A percentile compares a stretch with the other conserved stretches of the same genome.
These are phyloP conservation scores for Venturia oleaginea DNA, from an alignment of 2,329 filamentous ascomycete species.

Conservation along the genomic window DNA sequence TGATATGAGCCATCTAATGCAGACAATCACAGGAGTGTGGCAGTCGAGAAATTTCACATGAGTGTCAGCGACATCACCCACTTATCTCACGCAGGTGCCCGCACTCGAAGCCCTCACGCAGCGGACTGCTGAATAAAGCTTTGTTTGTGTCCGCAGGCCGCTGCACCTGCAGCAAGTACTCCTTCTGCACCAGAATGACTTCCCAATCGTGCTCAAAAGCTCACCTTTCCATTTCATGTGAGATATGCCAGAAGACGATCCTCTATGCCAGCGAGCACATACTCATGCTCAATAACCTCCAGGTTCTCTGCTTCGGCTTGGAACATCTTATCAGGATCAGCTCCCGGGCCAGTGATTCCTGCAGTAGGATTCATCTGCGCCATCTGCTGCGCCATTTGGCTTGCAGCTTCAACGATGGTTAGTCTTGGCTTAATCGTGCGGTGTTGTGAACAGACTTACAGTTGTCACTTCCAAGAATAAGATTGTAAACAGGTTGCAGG, in stretches of 20 bases:
- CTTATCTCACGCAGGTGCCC: constrained; percentile 5
- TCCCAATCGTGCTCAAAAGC: neutral
- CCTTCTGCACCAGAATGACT: neutral
- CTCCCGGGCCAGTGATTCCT: constrained; percentile 81
- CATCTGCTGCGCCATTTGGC: constrained; percentile 82
- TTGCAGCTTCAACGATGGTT: constrained; percentile 56
- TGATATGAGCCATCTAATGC: neutral
- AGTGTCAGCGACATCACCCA: neutral
- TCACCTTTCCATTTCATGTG: neutral
- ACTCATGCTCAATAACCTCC: constrained; percentile 89
- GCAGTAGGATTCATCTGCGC: constrained; percentile 62
- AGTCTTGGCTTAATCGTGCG: neutral
- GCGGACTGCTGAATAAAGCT: neutral
- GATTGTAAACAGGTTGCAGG: constrained; percentile 93
- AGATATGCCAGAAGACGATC: constrained; percentile 58
- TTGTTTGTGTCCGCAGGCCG: neutral
- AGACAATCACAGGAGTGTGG: neutral
- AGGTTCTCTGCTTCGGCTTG: constrained; percentile 87
- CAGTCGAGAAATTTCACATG: neutral
- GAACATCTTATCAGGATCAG: constrained; percentile 95
- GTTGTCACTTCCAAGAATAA: constrained; percentile 91
- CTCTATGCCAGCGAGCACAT: constrained; percentile 81
- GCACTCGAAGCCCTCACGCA: neutral
- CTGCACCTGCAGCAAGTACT: neutral
- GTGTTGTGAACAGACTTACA: constrained; percentile 46